Evolutionary conservation across 805 yeast species (phyloP).

Genomic region (Maudiozyma pseudohumilis): DNA sequence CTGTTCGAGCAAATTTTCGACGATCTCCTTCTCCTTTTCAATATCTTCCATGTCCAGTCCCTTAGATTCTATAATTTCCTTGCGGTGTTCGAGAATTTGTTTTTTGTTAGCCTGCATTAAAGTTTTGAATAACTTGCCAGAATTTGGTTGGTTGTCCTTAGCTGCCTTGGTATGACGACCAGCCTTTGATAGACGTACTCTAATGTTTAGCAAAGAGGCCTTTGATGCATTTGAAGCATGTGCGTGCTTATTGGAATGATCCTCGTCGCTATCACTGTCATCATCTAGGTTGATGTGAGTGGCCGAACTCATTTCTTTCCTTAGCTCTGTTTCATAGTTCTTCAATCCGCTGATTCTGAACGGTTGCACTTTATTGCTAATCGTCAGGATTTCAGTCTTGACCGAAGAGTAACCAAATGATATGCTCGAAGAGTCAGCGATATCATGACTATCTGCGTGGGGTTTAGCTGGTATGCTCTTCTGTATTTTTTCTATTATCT

Average conservation of each 20-base stretch:
- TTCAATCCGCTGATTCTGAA: conserved; percentile 7
- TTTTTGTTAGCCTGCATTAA: conserved; percentile 37
- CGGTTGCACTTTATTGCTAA: neutral
- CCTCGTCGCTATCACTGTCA: conserved; percentile 10
- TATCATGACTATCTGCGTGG: neutral
- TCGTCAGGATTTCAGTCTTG: neutral
- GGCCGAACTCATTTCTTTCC: conserved; percentile 7
- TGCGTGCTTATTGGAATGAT: neutral
- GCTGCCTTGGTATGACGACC: conserved; percentile 1
- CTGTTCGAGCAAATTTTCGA: conserved; percentile 33
- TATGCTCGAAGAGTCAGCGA: neutral
- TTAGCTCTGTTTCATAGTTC: conserved; percentile 17
- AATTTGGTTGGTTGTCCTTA: conserved; percentile 11
- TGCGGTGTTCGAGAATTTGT: conserved; percentile 42
- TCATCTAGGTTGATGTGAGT: conserved; percentile 13
- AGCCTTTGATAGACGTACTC: conserved; percentile 28
- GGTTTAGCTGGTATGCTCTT: neutral
- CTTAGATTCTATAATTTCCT: conserved; percentile 36
- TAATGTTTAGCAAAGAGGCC: conserved; percentile 29
- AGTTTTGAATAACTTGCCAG: conserved; percentile 27
- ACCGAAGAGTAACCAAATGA: no score
- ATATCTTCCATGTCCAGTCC: conserved; percentile 33
- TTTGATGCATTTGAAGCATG: conserved; percentile 19
- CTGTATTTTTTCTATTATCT: neutral
- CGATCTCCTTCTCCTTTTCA: conserved; percentile 31